A percentile compares a stretch with the other conserved stretches of the same genome.
Conservation (phyloP, 441 rosid species). For the Gossypium schwendimanii region DNA sequence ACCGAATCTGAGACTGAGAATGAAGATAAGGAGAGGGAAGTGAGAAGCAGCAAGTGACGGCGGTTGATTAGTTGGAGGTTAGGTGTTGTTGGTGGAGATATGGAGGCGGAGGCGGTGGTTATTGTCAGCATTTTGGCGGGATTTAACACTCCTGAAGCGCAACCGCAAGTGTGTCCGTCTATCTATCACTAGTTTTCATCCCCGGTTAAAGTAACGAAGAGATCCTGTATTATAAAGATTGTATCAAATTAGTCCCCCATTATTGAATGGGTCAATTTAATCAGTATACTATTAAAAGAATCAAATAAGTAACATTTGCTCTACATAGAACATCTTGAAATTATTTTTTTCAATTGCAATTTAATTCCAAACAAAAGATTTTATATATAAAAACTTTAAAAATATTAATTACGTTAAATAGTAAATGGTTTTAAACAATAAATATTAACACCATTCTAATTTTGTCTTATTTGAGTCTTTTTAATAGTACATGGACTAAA, state of each 20-base stretch:
- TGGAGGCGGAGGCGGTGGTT: conserved; percentile 1
- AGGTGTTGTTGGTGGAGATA: conserved; percentile 15
- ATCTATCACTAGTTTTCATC: background rate
- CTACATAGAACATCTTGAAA: background rate
- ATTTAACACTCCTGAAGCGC: background rate
- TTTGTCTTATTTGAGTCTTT: too few species aligned
- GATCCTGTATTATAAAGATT: background rate
- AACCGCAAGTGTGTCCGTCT: background rate
- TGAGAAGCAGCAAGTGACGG: conserved; percentile 39
- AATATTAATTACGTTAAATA: too few species aligned
- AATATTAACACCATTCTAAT: too few species aligned
- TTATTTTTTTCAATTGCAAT: background rate
- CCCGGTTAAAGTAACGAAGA: background rate
- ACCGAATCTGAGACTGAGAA: conserved; percentile 8
- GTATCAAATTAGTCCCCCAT: background rate
- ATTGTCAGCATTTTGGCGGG: conserved; percentile 29
- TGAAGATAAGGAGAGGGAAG: conserved; percentile 33
- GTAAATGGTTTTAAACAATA: too few species aligned
- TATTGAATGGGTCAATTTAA: background rate
- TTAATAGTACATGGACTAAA: too few species aligned
- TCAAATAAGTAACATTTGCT: background rate
- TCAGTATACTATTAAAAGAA: background rate
- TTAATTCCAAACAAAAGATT: background rate
- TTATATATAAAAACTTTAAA: background rate
- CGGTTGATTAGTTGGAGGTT: conserved; percentile 23